Evolutionary conservation across 129 eudicot species (phyloP).

Genomic region (carrot (Daucus carota)): DNA sequence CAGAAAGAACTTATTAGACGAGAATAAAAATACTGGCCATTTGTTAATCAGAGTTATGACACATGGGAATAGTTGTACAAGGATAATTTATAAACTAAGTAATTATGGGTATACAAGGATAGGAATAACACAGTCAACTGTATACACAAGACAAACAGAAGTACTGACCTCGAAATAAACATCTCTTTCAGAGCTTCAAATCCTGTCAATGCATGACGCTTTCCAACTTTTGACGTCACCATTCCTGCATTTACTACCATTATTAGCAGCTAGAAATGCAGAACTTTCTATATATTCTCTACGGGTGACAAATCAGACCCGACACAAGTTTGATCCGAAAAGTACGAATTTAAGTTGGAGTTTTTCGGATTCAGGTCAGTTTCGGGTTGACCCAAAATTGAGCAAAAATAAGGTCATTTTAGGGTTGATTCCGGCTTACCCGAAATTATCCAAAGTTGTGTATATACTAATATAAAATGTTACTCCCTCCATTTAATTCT

Average conservation of each 20-base stretch:
- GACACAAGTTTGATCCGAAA: too few species aligned
- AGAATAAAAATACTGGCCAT: background rate
- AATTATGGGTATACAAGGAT: background rate
- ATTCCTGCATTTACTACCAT: constrained; percentile 47
- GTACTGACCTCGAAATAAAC: constrained; percentile 58
- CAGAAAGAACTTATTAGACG: background rate
- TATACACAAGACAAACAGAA: background rate
- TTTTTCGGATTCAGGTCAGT: too few species aligned
- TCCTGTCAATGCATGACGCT: constrained; percentile 88
- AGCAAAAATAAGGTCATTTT: too few species aligned
- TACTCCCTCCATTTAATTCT: too few species aligned
- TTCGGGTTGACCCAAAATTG: too few species aligned
- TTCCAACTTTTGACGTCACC: constrained; percentile 98
- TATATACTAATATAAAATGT: too few species aligned
- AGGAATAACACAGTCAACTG: background rate
- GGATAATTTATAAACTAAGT: background rate
- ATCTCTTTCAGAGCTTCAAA: constrained; percentile 94
- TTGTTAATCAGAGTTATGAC: too few species aligned
- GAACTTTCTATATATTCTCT: background rate
- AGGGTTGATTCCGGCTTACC: too few species aligned
- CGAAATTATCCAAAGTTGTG: too few species aligned
- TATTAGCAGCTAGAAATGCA: background rate
- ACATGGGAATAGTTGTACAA: background rate
- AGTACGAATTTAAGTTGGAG: too few species aligned
- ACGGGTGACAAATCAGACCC: too few species aligned